Evolutionary conservation across 805 yeast genomes (phyloP), one percentile per base, ranked within the genome.

Genomic region (Pichia cephalocereana): DNA sequence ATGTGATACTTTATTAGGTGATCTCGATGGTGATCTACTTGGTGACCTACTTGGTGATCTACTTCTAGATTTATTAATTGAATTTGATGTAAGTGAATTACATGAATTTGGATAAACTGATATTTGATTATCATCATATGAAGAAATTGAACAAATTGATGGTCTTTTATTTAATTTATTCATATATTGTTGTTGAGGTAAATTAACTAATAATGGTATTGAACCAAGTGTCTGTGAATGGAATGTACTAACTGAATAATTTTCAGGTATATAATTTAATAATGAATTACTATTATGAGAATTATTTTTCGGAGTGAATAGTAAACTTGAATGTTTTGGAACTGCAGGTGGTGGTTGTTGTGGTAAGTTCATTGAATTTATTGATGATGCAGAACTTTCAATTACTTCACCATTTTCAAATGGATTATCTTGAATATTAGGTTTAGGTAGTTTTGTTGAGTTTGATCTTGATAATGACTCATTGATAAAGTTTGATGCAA

Each of bases 371-470:
- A 34, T 2, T 14, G 37, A 34, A 34, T 8, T 34, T 34, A 34
- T 34, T 34, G 15, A 18, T 26, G 37, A 3, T 7, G 27, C 15
- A 31, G 43, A n/a, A 11, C 45, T 36, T 15, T 37, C 15, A n/a
- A 23, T 26, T 19, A 48, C 8, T 12, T 38, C 45, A 2, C 23
- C n/a, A 6, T 19, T 23, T 11, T 41, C 30, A 32, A 46, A 49
- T 15, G 51, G 47, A 17, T 46, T 46, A 14, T 47, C 51, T 11
- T 38, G 28, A 11, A 26, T 40, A 3, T 28, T 6, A 37, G 63
- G 49, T 17, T 51, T 46, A 4, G 67, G 61, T 17, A 67, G 63
- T 40, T 63, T 66, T 36, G 54, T 54, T 11, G 68, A 62, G 40
- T 58, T 47, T 31, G 53, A 56, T 38, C 67, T 52, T 39, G 49